Percentiles rank a stretch among this genome's conserved stretches.
Conservation (phyloP, 768 basidiomycete species). For the Pleurotus tuoliensis region DNA sequence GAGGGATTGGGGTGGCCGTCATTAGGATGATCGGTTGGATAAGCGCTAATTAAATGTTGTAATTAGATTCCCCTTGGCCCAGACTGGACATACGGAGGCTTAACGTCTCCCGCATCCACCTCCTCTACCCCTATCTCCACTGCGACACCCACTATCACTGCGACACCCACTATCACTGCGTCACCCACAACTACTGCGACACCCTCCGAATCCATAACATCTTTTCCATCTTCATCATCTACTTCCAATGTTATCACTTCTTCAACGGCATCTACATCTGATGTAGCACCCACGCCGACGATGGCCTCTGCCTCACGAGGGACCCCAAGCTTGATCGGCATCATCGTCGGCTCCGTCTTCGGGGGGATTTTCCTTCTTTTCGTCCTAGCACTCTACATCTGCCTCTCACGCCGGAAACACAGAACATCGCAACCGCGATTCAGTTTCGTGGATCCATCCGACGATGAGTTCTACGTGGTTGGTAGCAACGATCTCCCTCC, state of each 20-base stretch:
- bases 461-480: slow-evolving; percentile 37
- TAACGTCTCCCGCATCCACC: slow-evolving; percentile 56
- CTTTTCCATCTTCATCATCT: slow-evolving; percentile 17
- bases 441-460: slow-evolving; percentile 28
- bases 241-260: slow-evolving; percentile 21
- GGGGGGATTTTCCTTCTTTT: slow-evolving; percentile 52
- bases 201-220: slow-evolving; percentile 24
- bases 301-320: not conserved
- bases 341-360: slow-evolving; percentile 58
- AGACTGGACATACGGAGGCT: slow-evolving; percentile 72
- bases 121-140: slow-evolving; percentile 21
- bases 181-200: slow-evolving; percentile 20
- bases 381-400: slow-evolving; percentile 41
- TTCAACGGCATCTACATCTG: slow-evolving; percentile 21
- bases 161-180: slow-evolving; percentile 19
- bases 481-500: slow-evolving; percentile 29
- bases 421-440: slow-evolving; percentile 30
- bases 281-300: slow-evolving; percentile 15
- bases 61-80: slow-evolving; percentile 70
- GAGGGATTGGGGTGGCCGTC: not conserved
- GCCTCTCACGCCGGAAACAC: slow-evolving; percentile 42
- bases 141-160: slow-evolving; percentile 17
- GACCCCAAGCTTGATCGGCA: slow-evolving; percentile 39
- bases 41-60: no score
- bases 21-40: no score